phyloP scores from a whole-genome alignment of 441 rosid species.

The Pelargonium fulgidum region DNA sequence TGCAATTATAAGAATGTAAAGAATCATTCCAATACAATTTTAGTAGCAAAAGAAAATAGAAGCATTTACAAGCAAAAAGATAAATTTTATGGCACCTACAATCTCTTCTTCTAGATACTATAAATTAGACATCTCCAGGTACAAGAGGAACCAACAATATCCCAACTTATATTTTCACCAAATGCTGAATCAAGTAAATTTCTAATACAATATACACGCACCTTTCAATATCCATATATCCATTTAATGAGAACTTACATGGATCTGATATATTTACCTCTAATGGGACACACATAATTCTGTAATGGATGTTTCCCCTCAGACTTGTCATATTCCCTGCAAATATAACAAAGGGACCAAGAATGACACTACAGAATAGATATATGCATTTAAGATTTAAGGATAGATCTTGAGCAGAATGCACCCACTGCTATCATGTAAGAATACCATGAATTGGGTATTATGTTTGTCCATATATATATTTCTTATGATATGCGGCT shows the following conservation, averaged over 20 bases:
- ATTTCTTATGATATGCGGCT: not conserved
- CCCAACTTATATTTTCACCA: not conserved
- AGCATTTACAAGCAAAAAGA: not conserved
- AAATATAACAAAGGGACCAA: not conserved
- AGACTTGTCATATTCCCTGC: constrained; percentile 17
- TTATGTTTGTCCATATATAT: not conserved
- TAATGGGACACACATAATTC: not conserved
- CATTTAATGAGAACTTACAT: not conserved
- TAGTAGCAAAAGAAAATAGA: not conserved
- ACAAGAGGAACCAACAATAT: too few species aligned
- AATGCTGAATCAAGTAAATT: not conserved
- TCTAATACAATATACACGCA: not conserved
- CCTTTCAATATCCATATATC: not conserved
- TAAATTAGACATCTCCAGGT: not conserved
- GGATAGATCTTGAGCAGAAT: not conserved
- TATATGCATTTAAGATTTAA: not conserved
- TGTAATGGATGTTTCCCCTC: not conserved
- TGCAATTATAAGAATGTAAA: not conserved
- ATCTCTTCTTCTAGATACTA: not conserved
- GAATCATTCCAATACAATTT: not conserved
- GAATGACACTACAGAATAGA: constrained; percentile 2
- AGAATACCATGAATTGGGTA: not conserved
- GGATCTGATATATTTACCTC: constrained; percentile 3
- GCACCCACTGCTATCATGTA: not conserved
- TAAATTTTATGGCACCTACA: not conserved